Evolutionary conservation across 768 basidiomycete genomes (phyloP), one percentile per base, ranked within the genome.

Genomic region (Pleurotus sapidus): DNA sequence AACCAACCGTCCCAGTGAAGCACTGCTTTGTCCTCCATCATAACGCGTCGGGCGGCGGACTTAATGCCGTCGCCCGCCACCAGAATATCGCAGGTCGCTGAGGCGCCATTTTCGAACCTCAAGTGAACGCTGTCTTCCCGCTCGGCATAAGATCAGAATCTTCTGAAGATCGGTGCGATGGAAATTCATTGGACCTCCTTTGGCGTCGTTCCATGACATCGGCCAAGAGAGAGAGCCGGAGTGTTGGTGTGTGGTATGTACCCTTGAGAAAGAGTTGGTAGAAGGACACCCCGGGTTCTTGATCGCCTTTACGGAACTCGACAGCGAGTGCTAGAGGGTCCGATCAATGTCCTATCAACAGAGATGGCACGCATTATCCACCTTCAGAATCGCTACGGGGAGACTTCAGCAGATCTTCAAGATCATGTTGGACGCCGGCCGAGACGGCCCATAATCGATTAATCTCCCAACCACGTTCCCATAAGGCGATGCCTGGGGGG

Each of bases 151-250:
- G 71, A 82, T 65, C 17, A 83, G 65, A 8, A 73, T 67, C 8
- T 64, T 54, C 40, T 80, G 78, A 46, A 82, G 72, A 54, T 82
- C 77, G 4, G 75, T 72, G 27, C 81, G 74, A 59, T 81, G 81
- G 54, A 62, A 68, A 4, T 45, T 43, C 23, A 71, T 53, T 1
- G 57, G 39, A 7, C 69, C 70, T 7, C 62, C 72, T 73, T 18
- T 45, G n/a, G n/a, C n/a, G n/a, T n/a, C n/a, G n/a, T n/a, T n/a
- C n/a, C n/a, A n/a, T n/a, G n/a, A n/a, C n/a, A n/a, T n/a, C n/a
- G n/a, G n/a, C n/a, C n/a, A n/a, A n/a, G n/a, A n/a, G n/a, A n/a
- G n/a, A n/a, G n/a, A n/a, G n/a, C n/a, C n/a, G n/a, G n/a, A n/a
- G n/a, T n/a, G n/a, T n/a, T n/a, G n/a, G n/a, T n/a, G n/a, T n/a